Percentiles rank a stretch among this genome's conserved stretches.
These are phyloP conservation scores for Ceratocystis lukuohia DNA, from an alignment of 2,329 filamentous ascomycete genomes.

Conservation along the genomic window DNA sequence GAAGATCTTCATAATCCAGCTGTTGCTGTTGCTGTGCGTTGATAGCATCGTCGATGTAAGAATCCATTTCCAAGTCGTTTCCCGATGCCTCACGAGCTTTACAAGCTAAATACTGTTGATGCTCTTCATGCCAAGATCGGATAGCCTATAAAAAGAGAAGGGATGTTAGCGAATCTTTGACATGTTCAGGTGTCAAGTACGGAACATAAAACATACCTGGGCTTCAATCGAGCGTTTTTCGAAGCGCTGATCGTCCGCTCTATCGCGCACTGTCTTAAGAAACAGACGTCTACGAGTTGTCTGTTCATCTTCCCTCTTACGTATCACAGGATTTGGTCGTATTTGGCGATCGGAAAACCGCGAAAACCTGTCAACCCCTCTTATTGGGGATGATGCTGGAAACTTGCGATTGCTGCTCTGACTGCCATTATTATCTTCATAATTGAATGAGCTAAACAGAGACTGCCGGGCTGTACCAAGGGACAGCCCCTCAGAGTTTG, in stretches of 20 bases:
- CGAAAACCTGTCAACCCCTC: constrained; percentile 23
- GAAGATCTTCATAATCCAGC: constrained; percentile 7
- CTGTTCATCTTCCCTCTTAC: constrained; percentile 46
- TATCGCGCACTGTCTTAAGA: constrained; percentile 50
- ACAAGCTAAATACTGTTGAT: constrained; percentile 19
- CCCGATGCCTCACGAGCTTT: constrained; percentile 17
- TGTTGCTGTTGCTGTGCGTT: constrained; percentile 7
- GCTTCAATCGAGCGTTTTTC: constrained; percentile 50
- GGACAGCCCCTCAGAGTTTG: constrained; percentile 17
- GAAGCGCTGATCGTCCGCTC: constrained; percentile 46
- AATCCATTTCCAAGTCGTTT: constrained; percentile 14
- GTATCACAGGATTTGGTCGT: constrained; percentile 50
- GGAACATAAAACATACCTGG: constrained; percentile 25
- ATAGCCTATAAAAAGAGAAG: constrained; percentile 4
- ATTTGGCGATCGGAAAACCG: constrained; percentile 41
- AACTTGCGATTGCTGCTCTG: neutral
- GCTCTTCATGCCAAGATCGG: constrained; percentile 20
- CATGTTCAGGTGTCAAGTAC: neutral
- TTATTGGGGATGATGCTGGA: constrained; percentile 5
- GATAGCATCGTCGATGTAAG: constrained; percentile 17
- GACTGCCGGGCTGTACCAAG: constrained; percentile 28
- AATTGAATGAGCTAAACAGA: constrained; percentile 5
- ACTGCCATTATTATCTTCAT: neutral
- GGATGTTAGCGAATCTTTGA: neutral
- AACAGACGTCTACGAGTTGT: constrained; percentile 56